A percentile compares a stretch with the other conserved stretches of the same genome.
Conservation (phyloP, 2,329 filamentous ascomycete species). For the Penicillium frequentans region DNA sequence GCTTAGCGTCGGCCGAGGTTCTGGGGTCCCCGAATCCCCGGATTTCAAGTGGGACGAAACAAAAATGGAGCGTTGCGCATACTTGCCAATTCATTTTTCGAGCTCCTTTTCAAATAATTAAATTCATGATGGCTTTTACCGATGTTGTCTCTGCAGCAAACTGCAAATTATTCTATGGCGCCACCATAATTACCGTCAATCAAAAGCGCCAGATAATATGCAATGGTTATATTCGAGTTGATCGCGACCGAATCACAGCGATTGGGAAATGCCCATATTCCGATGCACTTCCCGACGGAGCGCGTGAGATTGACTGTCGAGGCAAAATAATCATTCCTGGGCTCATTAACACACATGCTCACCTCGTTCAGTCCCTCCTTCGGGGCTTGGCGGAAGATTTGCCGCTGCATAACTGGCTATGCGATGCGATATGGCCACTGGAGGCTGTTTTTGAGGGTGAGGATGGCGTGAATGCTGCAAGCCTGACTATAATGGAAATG, state of each 20-base stretch:
- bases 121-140: background rate
- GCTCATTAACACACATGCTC: constrained; percentile 38
- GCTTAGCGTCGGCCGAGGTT: constrained; percentile 17
- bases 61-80: background rate
- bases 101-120: background rate
- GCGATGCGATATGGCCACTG: constrained; percentile 38
- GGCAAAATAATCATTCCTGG: constrained; percentile 37
- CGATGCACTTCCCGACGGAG: background rate
- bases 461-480: constrained; percentile 34
- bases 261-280: constrained; percentile 8
- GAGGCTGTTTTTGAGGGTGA: constrained; percentile 36
- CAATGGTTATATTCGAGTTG: constrained; percentile 15
- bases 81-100: background rate
- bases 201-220: constrained; percentile 13
- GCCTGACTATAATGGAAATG: constrained; percentile 39
- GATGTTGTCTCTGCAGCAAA: background rate
- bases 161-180: constrained; percentile 16
- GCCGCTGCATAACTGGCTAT: constrained; percentile 28
- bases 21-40: background rate
- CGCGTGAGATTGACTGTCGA: constrained; percentile 26
- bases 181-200: constrained; percentile 21
- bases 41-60: background rate
- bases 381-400: constrained; percentile 33
- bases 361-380: constrained; percentile 36
- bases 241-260: constrained; percentile 6